These are phyloP conservation scores for Syzygium aqueum DNA, from an alignment of 345 rosid species.

Conservation along the genomic window DNA sequence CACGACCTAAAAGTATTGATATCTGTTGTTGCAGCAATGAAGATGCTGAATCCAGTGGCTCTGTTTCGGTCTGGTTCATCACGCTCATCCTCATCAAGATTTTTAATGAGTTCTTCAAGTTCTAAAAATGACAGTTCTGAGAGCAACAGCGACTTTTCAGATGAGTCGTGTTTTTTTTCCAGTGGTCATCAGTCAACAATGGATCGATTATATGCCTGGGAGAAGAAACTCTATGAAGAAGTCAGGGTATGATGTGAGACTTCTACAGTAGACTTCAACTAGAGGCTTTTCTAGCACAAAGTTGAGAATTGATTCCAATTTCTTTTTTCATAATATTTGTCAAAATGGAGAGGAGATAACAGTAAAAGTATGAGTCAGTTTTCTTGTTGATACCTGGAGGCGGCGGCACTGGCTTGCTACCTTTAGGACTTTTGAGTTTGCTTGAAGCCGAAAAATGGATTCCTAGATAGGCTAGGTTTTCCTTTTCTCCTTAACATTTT, in stretches of 20 bases:
- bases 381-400: not conserved
- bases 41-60: constrained; percentile 90
- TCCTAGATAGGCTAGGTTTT: not conserved
- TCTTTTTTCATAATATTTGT: not conserved
- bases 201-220: constrained; percentile 85
- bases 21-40: constrained; percentile 52
- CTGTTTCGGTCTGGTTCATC: constrained; percentile 86
- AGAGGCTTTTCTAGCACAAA: not conserved
- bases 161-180: constrained; percentile 42
- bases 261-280: not conserved
- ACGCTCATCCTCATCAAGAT: constrained; percentile 75
- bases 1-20: not conserved
- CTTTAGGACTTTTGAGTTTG: not conserved
- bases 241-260: constrained; percentile 49
- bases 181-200: constrained; percentile 82
- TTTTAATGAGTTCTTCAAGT: constrained; percentile 48
- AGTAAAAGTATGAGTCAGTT: not conserved
- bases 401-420: not conserved
- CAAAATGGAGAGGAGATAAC: not conserved
- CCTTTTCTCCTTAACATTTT: not conserved
- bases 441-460: not conserved
- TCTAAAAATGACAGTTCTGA: constrained; percentile 45
- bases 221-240: constrained; percentile 92
- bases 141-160: constrained; percentile 53
- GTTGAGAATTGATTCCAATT: not conserved